These are phyloP conservation scores for Herpotrichia juniperi DNA, from an alignment of 2,329 filamentous ascomycete genomes.

Conservation along the genomic window DNA sequence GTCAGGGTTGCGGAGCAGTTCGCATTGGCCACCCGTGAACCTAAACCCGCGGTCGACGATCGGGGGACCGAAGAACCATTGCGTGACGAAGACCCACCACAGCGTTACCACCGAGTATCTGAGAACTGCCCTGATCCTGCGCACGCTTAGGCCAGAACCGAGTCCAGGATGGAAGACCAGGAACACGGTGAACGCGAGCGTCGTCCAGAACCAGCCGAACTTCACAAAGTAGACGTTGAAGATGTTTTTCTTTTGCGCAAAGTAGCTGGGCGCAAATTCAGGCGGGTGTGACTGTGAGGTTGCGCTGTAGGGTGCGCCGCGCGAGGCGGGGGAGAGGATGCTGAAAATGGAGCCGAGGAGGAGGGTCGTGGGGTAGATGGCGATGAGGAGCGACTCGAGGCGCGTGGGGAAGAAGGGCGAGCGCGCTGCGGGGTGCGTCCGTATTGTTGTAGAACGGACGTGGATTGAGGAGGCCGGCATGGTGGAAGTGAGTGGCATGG, in stretches of 20 bases:
- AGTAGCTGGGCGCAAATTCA: conserved; percentile 75
- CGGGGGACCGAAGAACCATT: conserved; percentile 94
- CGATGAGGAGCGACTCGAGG: conserved; percentile 68
- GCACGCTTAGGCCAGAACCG: conserved; percentile 49
- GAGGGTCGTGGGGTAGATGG: conserved; percentile 78
- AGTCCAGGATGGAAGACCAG: conserved; percentile 69
- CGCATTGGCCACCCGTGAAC: conserved; percentile 86
- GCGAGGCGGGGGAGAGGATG: conserved; percentile 73
- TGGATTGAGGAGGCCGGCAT: conserved; percentile 32
- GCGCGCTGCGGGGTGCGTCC: conserved; percentile 32
- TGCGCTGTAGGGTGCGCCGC: conserved; percentile 65
- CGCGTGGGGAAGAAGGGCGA: conserved; percentile 72
- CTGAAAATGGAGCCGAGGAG: conserved; percentile 83
- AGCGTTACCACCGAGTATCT: conserved; percentile 76
- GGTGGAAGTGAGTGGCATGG: conserved; percentile 26
- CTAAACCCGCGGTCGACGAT: conserved; percentile 89
- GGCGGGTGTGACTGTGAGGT: conserved; percentile 67
- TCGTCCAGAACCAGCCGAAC: conserved; percentile 91
- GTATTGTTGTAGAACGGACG: conserved; percentile 24
- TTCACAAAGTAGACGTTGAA: conserved; percentile 96
- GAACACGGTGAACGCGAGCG: conserved; percentile 73
- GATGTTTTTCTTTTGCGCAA: conserved; percentile 90
- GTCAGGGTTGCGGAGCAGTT: conserved; percentile 60
- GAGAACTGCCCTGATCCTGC: conserved; percentile 63
- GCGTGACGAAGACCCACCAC: conserved; percentile 86